Evolutionary conservation across 164 flowering plant species (phyloP), one percentile per base, ranked within the genome.

Genomic region (Buxus sempervirens): DNA sequence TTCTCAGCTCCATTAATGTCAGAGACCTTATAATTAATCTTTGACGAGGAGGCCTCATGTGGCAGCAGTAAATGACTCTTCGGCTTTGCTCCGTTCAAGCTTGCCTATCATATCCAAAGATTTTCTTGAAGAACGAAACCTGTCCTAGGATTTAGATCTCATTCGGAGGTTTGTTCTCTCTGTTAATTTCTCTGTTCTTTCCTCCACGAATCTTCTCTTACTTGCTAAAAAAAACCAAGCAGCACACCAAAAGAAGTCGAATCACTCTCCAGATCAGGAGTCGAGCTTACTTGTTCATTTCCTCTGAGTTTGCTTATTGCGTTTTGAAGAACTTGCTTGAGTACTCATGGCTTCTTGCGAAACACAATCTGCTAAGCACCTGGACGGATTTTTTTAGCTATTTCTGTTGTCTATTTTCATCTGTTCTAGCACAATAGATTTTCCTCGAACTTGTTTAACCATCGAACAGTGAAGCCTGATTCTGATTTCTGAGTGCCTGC

Each of bases 1-100:
- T 61, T 28, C 65, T 62, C 27, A 26, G 48, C 66, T 7, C 66
- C 66, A 63, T 63, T 63, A 63, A 63, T 63, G 55, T 48, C 66
- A 18, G 55, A 45, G 51, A 63, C 54, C 66, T 63, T n/a, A n/a
- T n/a, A n/a, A n/a, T 23, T 32, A 48, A 23, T 49, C 55, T 48
- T 26, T 27, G 16, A 15, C 24, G 51, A 45, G 1, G 51, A 15
- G 9, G 28, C 45, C 24, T 22, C 66, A 48, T 49, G 66, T 63
- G 66, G 66, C 48, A 19, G 4, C 13, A 24, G 24, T 10, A 25
- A 25, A 12, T 32, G 21, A 10, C 38, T 45, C 42, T 20, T 21
- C 61, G 13, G 36, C 54, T 54, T 26, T 32, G n/a, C 42, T 23
- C 45, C 72, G 4, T 62, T 25, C 54, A 23, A 70, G 54, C 72